phyloP scores from a whole-genome alignment of 2,329 filamentous ascomycete species.

The Beauveria bassiana region DNA sequence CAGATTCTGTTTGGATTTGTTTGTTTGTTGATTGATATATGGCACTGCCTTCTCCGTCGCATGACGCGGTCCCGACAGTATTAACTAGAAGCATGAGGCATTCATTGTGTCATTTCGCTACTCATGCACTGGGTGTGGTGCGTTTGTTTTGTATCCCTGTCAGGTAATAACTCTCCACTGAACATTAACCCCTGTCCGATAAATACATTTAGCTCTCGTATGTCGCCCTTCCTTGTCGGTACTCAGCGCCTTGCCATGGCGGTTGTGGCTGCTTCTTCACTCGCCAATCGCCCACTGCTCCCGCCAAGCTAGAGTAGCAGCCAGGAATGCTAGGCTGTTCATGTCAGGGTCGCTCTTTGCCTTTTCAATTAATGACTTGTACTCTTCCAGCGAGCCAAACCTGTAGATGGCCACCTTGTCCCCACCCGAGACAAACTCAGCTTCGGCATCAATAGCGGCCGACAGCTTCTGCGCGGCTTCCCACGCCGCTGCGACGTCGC shows the following conservation, averaged over 20 bases:
- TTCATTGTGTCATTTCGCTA: background rate
- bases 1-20: background rate
- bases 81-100: background rate
- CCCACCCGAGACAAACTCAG: background rate
- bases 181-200: no score
- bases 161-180: no score
- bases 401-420: background rate
- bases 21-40: background rate
- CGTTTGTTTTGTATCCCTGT: no score
- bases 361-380: background rate
- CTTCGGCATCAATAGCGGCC: background rate
- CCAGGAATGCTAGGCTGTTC: slow-evolving; percentile 7
- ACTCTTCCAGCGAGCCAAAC: slow-evolving; percentile 1
- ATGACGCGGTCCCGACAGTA: background rate
- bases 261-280: background rate
- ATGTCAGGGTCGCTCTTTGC: slow-evolving; percentile 7
- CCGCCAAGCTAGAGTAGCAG: slow-evolving; percentile 5
- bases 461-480: background rate
- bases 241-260: background rate
- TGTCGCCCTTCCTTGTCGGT: no score
- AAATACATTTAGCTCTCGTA: no score
- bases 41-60: background rate
- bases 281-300: slow-evolving; percentile 7
- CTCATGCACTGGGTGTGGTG: background rate
- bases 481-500: slow-evolving; percentile 1